These are phyloP conservation scores for Candida chilensis DNA, from an alignment of 805 yeast species.

Conservation along the genomic window DNA sequence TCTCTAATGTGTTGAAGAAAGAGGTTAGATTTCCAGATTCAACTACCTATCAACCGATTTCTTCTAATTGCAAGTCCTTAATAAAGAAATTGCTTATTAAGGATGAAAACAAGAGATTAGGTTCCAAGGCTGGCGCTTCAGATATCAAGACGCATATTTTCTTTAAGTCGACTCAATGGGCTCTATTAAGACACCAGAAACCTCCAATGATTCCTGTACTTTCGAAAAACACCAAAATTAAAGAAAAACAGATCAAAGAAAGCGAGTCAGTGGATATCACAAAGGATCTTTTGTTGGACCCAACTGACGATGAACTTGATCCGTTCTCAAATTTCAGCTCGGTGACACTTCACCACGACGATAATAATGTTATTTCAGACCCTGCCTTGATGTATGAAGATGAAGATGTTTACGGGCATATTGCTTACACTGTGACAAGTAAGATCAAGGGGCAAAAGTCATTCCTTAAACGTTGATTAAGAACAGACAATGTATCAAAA, in stretches of 20 bases:
- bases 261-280: conserved; percentile 19
- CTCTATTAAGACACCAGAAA: conserved; percentile 79
- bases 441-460: conserved; percentile 16
- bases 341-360: conserved; percentile 75
- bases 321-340: conserved; percentile 85
- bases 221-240: conserved; percentile 12
- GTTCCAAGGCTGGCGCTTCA: conserved; percentile 90
- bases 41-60: conserved; percentile 36
- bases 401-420: conserved; percentile 34
- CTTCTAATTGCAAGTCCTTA: conserved; percentile 70
- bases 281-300: conserved; percentile 10
- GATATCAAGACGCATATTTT: conserved; percentile 89
- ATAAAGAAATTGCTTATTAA: conserved; percentile 78
- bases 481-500: conserved; percentile 13
- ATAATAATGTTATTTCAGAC: conserved; percentile 29
- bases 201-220: conserved; percentile 95
- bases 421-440: conserved; percentile 44
- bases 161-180: conserved; percentile 93
- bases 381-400: conserved; percentile 41
- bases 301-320: conserved; percentile 35
- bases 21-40: conserved; percentile 75
- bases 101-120: conserved; percentile 82
- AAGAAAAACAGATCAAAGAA: conserved; percentile 10
- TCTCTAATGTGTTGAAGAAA: conserved; percentile 74
- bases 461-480: conserved; percentile 17